Evolutionary conservation across 176 grass and related monocot genomes (phyloP).

Genomic region (Microstegium vimineum): DNA sequence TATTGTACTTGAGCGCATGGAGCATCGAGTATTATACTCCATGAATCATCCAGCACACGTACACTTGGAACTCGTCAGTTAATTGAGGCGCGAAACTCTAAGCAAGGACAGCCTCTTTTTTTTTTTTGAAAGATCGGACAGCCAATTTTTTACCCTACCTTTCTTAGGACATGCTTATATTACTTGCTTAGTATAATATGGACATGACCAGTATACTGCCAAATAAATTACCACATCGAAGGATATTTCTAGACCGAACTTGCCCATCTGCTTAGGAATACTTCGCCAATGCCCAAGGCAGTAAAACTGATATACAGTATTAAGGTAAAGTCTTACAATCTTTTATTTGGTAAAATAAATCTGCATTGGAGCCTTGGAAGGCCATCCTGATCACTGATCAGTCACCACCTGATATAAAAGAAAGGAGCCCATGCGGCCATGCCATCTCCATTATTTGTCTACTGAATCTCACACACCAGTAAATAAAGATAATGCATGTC

Average conservation of each 20-base stretch:
- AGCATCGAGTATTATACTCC: neutral
- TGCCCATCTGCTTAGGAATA: no score
- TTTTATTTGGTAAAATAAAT: neutral
- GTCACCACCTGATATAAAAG: no score
- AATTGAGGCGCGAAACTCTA: neutral
- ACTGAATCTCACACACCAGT: neutral
- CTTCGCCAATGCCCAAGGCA: no score
- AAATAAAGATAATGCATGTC: neutral
- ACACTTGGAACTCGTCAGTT: slow-evolving; percentile 23
- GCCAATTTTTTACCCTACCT: neutral
- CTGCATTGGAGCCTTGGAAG: neutral
- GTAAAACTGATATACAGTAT: no score
- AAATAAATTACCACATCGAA: no score
- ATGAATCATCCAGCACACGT: slow-evolving; percentile 22
- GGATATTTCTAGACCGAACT: no score
- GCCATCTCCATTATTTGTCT: neutral
- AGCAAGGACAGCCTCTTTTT: no score
- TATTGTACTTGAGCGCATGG: neutral
- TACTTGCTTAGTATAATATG: neutral
- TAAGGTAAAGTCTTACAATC: no score
- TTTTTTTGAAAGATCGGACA: no score
- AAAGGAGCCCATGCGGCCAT: neutral
- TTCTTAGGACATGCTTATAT: neutral
- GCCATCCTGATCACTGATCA: neutral
- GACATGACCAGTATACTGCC: neutral